phyloP scores from a whole-genome alignment of 2,329 filamentous ascomycete species.

The Colletotrichum ledebouriae region DNA sequence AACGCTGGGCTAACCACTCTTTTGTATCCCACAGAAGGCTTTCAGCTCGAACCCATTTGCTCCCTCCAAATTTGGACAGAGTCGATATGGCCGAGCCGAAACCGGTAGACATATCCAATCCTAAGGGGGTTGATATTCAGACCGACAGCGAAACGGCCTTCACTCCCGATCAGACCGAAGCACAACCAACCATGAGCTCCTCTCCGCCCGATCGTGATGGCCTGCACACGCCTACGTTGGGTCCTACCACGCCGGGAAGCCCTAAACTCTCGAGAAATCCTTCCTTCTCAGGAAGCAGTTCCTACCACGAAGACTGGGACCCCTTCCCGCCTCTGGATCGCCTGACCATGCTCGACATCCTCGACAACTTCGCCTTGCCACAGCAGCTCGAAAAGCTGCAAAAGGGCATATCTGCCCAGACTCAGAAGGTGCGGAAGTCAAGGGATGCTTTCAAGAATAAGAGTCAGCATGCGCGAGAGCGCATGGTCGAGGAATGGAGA shows the following conservation, averaged over 20 bases:
- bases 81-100: slow-evolving; percentile 49
- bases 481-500: slow-evolving; percentile 93
- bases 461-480: slow-evolving; percentile 84
- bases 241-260: slow-evolving; percentile 61
- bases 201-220: slow-evolving; percentile 60
- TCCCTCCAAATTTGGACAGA: slow-evolving; percentile 20
- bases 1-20: too few relatives aligned
- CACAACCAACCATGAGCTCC: slow-evolving; percentile 55
- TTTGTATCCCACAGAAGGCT: too few relatives aligned
- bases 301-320: slow-evolving; percentile 92
- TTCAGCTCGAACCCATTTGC: background rate
- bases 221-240: slow-evolving; percentile 65
- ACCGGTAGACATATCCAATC: slow-evolving; percentile 49
- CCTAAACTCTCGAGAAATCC: slow-evolving; percentile 78
- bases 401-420: slow-evolving; percentile 83
- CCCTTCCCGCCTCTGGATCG: slow-evolving; percentile 89
- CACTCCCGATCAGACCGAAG: slow-evolving; percentile 58
- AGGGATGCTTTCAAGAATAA: slow-evolving; percentile 83
- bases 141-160: slow-evolving; percentile 60
- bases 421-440: slow-evolving; percentile 85
- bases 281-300: slow-evolving; percentile 87
- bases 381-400: slow-evolving; percentile 94
- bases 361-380: slow-evolving; percentile 92
- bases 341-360: slow-evolving; percentile 89
- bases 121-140: slow-evolving; percentile 54